These are phyloP conservation scores for Telopea speciosissima DNA, from an alignment of 177 flowering plant genomes.

Conservation along the genomic window DNA sequence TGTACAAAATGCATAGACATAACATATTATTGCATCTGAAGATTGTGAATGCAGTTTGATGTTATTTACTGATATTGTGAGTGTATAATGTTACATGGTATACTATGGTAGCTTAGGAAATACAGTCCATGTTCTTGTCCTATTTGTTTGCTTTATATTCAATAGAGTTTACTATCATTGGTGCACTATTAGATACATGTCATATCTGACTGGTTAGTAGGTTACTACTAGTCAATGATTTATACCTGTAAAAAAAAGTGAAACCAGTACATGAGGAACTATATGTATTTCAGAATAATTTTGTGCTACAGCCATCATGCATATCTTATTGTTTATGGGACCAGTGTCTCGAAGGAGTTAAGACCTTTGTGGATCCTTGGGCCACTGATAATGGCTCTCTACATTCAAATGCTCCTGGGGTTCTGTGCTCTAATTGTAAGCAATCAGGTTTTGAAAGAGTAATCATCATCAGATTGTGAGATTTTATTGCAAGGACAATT, in stretches of 20 bases:
- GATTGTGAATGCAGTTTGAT: too few relatives aligned
- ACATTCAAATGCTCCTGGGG: slow-evolving; percentile 50
- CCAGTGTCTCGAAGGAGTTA: slow-evolving; percentile 71
- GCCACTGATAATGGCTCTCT: slow-evolving; percentile 63
- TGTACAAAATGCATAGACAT: too few relatives aligned
- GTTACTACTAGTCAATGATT: neutral
- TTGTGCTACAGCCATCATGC: too few relatives aligned
- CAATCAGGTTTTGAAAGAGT: neutral
- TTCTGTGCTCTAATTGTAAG: slow-evolving; percentile 38
- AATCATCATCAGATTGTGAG: neutral
- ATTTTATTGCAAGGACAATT: neutral
- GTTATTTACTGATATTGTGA: slow-evolving; percentile 73
- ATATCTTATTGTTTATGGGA: slow-evolving; percentile 39
- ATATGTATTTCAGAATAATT: too few relatives aligned
- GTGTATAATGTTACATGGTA: slow-evolving; percentile 18
- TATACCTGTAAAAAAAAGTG: neutral
- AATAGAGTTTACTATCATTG: neutral
- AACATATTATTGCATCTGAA: too few relatives aligned
- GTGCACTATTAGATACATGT: neutral
- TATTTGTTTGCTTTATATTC: neutral
- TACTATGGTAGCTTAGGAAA: too few relatives aligned
- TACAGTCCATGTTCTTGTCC: neutral
- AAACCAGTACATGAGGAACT: neutral
- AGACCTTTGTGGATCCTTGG: slow-evolving; percentile 82
- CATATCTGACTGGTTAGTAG: neutral